phyloP scores from a whole-genome alignment of 768 basidiomycete genomes.

The Trametes villosa region DNA sequence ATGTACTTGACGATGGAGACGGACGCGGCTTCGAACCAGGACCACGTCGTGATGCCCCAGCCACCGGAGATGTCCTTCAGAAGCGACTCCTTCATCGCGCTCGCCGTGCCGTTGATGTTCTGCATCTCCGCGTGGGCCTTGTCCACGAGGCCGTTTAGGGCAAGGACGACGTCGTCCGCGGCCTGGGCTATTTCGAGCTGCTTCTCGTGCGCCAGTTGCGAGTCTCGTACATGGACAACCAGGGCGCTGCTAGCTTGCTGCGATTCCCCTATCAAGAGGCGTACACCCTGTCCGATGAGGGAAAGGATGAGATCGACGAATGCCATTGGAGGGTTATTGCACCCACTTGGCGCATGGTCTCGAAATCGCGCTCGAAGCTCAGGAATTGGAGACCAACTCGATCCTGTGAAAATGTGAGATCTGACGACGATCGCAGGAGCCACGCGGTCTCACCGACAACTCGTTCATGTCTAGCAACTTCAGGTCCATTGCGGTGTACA shows the following conservation, averaged over 20 bases:
- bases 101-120: constrained; percentile 51
- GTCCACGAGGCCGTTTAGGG: constrained; percentile 43
- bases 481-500: not conserved
- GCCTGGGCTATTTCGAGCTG: constrained; percentile 44
- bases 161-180: constrained; percentile 40
- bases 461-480: not conserved
- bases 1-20: constrained; percentile 23
- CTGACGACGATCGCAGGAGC: too few species aligned
- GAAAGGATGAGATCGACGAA: not conserved
- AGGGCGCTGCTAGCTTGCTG: constrained; percentile 35
- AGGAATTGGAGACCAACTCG: not conserved
- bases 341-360: constrained; percentile 3
- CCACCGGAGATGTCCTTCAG: not conserved
- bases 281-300: not conserved
- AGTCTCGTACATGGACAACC: constrained; percentile 36
- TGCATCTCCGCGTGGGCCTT: constrained; percentile 48
- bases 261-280: constrained; percentile 1
- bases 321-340: not conserved
- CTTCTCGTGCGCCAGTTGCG: constrained; percentile 36
- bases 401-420: not conserved
- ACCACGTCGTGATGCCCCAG: not conserved
- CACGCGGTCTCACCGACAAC: not conserved
- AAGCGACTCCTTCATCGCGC: constrained; percentile 38
- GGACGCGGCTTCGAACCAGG: constrained; percentile 19
- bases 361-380: not conserved